phyloP scores from a whole-genome alignment of 75 land plant genomes.

The Sequoia sempervirens region DNA sequence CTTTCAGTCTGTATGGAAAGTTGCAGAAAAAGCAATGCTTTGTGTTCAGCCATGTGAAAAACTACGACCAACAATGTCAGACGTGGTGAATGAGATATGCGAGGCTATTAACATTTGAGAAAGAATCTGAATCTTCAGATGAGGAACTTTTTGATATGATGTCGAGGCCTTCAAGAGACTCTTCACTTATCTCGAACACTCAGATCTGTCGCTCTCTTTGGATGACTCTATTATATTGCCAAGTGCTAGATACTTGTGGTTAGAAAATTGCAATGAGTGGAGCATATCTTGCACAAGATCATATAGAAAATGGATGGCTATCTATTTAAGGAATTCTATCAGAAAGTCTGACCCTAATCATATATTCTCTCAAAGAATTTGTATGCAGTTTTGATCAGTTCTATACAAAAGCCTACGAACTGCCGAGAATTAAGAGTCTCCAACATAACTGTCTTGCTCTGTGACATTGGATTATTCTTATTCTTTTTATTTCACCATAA shows the following conservation, averaged over 20 bases:
- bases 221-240: constrained; percentile 1
- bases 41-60: constrained; percentile 57
- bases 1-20: constrained; percentile 72
- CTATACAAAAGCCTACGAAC: background rate
- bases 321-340: background rate
- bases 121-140: constrained; percentile 10
- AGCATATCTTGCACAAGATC: background rate
- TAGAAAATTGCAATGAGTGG: background rate
- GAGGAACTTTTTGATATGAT: constrained; percentile 20
- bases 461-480: background rate
- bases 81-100: constrained; percentile 70
- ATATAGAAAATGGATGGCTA: background rate
- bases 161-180: constrained; percentile 7
- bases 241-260: background rate
- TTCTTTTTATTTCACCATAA: background rate
- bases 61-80: constrained; percentile 72
- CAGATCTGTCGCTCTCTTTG: background rate
- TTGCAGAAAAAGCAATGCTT: constrained; percentile 64
- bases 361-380: background rate
- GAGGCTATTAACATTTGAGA: constrained; percentile 57
- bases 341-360: background rate
- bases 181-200: background rate
- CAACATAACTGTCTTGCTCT: background rate
- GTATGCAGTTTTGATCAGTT: background rate
- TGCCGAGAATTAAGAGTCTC: background rate